Evolutionary conservation across 768 basidiomycete genomes (phyloP).

Genomic region (Hericium rajendrae): DNA sequence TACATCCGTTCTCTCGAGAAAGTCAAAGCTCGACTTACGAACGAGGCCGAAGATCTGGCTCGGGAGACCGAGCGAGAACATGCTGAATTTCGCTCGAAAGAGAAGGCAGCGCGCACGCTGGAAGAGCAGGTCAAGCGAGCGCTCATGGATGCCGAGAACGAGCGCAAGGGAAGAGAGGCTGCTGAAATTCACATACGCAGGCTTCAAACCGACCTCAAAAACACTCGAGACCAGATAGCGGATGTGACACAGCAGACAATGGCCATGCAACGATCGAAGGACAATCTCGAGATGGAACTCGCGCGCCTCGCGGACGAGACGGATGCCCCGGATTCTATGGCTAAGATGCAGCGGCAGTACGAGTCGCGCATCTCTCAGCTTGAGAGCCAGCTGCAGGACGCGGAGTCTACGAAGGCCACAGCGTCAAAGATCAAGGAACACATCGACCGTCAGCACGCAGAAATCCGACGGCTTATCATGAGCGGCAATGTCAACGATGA

Average conservation of each 20-base stretch:
- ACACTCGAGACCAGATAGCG: constrained; percentile 42
- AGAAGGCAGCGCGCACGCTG: constrained; percentile 52
- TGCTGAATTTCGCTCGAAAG: constrained; percentile 53
- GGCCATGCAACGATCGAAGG: constrained; percentile 50
- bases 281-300: constrained; percentile 57
- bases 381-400: constrained; percentile 50
- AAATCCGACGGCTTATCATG: constrained; percentile 58
- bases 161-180: constrained; percentile 53
- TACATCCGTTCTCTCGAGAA: constrained; percentile 86
- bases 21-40: constrained; percentile 58
- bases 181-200: constrained; percentile 55
- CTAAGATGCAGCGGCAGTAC: constrained; percentile 55
- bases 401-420: constrained; percentile 38
- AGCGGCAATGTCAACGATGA: constrained; percentile 47
- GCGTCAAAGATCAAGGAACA: constrained; percentile 49
- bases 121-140: constrained; percentile 53
- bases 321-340: constrained; percentile 42
- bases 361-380: constrained; percentile 52
- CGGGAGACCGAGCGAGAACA: constrained; percentile 68
- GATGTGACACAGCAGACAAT: constrained; percentile 46
- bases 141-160: constrained; percentile 52
- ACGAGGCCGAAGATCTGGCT: constrained; percentile 75
- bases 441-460: constrained; percentile 61
- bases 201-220: constrained; percentile 52
- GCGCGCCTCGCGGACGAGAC: constrained; percentile 55